Evolutionary conservation across 164 flowering plant genomes (phyloP).

Genomic region (Chimonanthus salicifolius): DNA sequence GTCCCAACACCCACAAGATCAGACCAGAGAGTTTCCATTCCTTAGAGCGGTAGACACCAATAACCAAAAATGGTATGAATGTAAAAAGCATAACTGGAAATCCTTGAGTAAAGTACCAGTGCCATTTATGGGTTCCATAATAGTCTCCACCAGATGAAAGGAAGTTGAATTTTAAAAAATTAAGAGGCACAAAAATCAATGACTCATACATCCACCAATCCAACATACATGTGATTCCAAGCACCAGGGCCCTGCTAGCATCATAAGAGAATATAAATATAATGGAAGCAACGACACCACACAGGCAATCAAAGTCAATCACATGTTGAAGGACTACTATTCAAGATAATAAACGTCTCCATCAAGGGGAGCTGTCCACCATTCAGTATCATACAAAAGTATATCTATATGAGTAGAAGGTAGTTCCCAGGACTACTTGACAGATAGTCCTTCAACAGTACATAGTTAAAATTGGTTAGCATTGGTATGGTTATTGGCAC

Average conservation of each 20-base stretch:
- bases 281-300: neutral
- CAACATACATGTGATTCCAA: conserved; percentile 50
- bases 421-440: too few relatives aligned
- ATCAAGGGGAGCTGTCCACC: too few relatives aligned
- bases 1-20: conserved; percentile 70
- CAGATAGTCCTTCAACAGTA: too few relatives aligned
- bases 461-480: neutral
- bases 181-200: conserved; percentile 81
- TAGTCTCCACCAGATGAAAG: conserved; percentile 90
- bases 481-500: neutral
- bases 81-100: conserved; percentile 75
- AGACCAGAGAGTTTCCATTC: conserved; percentile 73
- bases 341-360: too few relatives aligned
- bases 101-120: conserved; percentile 92
- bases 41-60: conserved; percentile 55
- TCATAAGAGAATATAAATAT: neutral
- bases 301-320: too few relatives aligned
- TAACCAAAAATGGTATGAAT: conserved; percentile 59
- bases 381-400: too few relatives aligned
- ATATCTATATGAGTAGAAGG: too few relatives aligned
- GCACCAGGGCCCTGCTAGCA: conserved; percentile 54
- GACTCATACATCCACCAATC: conserved; percentile 78
- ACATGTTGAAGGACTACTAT: neutral
- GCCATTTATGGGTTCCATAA: conserved; percentile 94
- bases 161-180: conserved; percentile 87